phyloP scores from a whole-genome alignment of 2,329 filamentous ascomycete species.

The Aureobasidium pullulans region DNA sequence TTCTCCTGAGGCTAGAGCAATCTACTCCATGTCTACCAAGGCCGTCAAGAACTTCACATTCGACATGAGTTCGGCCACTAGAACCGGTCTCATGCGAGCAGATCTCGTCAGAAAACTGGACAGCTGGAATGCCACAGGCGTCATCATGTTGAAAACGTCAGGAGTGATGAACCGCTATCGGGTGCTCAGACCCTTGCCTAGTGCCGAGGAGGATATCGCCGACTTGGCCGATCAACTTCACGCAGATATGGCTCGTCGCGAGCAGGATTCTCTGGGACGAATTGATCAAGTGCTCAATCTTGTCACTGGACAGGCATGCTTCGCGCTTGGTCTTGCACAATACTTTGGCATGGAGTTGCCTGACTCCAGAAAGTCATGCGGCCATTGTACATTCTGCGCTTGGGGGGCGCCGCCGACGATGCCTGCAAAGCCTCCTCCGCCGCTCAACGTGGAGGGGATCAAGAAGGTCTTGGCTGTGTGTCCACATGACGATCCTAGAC shows the following conservation, averaged over 20 bases:
- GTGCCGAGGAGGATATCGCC: constrained; percentile 34
- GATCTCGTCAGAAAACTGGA: constrained; percentile 51
- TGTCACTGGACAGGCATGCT: constrained; percentile 46
- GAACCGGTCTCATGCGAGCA: constrained; percentile 31
- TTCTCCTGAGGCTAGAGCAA: constrained; percentile 37
- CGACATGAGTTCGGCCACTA: constrained; percentile 39
- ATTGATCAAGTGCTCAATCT: constrained; percentile 46
- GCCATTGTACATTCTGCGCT: constrained; percentile 46
- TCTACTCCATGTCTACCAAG: constrained; percentile 36
- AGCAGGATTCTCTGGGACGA: constrained; percentile 47
- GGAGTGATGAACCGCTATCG: constrained; percentile 50
- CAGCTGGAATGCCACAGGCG: constrained; percentile 42
- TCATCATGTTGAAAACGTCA: constrained; percentile 45
- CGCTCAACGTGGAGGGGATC: constrained; percentile 35
- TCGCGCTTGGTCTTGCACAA: constrained; percentile 44
- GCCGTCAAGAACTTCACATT: constrained; percentile 39
- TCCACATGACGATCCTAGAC: constrained; percentile 50
- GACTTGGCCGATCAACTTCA: constrained; percentile 43
- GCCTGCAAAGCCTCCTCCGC: constrained; percentile 34
- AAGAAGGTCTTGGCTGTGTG: constrained; percentile 34
- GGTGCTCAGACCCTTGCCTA: constrained; percentile 42
- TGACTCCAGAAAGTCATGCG: constrained; percentile 39
- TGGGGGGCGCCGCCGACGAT: constrained; percentile 25
- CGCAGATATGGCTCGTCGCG: constrained; percentile 43
- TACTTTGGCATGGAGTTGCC: constrained; percentile 52